Evolutionary conservation across 23 red algal genomes (phyloP), one percentile per base, ranked within the genome.

Genomic region (Gracilariopsis chorda): DNA sequence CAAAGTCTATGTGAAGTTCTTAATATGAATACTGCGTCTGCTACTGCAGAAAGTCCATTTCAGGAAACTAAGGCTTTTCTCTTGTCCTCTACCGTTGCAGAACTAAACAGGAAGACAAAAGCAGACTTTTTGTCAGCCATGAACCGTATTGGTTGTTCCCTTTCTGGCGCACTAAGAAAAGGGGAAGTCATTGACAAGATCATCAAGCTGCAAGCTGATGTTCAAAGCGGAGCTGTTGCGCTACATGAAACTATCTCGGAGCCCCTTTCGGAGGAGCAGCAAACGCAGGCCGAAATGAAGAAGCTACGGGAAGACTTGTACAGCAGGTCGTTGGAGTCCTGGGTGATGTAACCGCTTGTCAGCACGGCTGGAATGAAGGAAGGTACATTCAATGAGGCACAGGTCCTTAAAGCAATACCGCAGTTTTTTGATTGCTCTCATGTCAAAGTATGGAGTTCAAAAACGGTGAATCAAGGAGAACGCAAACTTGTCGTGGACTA

Each of bases 331-430:
- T 65, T 83, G 12, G 13, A 41, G 7, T 63, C 52, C 0, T 83
- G 19, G 53, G 28, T 44, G n/a, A 83, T 68, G 23, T 63, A 83
- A 43, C 79, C 53, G 25, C 34, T 83, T 25, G 57, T 44, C 3
- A 83, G 51, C 56, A 83, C 57, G 0, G 41, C 55, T 1, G 53
- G 79, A 6, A 83, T 84, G 40, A 84, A 84, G 52, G 37, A 84
- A 51, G 52, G 59, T 14, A 39, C 29, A 1, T 65, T 84, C 16
- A 84, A 84, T 65, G 56, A 84, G 51, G 28, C 46, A 47, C 39
- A 51, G 20, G 80, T 64, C 11, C 42, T 48, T 7, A 84, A 51
- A 23, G 56, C 59, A 39, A 7, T 45, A 39, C 56, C 34, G 4
- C 19, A 44, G 4, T 70, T 84, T 23, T 84, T 69, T 51, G 73